Percentiles rank a stretch among this genome's conserved stretches.
These are phyloP conservation scores for Botrytis squamosa DNA, from an alignment of 2,329 filamentous ascomycete species.

Conservation along the genomic window DNA sequence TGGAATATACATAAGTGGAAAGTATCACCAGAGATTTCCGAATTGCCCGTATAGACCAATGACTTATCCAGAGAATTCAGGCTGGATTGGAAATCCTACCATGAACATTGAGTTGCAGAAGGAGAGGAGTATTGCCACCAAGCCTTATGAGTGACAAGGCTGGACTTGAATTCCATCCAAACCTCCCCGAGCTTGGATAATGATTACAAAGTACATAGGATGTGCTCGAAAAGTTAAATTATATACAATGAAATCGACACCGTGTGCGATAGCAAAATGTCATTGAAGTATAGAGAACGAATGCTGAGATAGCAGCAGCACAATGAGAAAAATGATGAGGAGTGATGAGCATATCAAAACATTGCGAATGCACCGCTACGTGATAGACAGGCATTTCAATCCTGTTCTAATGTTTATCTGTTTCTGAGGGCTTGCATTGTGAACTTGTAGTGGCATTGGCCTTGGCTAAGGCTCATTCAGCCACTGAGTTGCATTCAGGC, in stretches of 20 bases:
- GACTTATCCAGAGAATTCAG: background rate
- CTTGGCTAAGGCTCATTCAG: background rate
- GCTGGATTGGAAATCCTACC: background rate
- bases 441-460: background rate
- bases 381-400: conserved; percentile 1
- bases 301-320: background rate
- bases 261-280: background rate
- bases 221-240: no score
- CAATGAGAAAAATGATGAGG: background rate
- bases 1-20: background rate
- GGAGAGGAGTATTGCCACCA: background rate
- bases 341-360: background rate
- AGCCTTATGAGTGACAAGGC: background rate
- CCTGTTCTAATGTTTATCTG: background rate
- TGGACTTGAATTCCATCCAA: background rate
- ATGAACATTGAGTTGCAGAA: background rate
- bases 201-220: background rate
- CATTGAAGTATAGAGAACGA: background rate
- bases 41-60: background rate
- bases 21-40: background rate
- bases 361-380: conserved; percentile 1
- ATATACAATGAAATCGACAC: background rate
- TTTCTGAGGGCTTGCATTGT: background rate
- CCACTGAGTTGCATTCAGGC: background rate
- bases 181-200: background rate